Evolutionary conservation across 2,329 filamentous ascomycete genomes (phyloP), one percentile per base, ranked within the genome.

Genomic region (Nigrograna mackinnonii): DNA sequence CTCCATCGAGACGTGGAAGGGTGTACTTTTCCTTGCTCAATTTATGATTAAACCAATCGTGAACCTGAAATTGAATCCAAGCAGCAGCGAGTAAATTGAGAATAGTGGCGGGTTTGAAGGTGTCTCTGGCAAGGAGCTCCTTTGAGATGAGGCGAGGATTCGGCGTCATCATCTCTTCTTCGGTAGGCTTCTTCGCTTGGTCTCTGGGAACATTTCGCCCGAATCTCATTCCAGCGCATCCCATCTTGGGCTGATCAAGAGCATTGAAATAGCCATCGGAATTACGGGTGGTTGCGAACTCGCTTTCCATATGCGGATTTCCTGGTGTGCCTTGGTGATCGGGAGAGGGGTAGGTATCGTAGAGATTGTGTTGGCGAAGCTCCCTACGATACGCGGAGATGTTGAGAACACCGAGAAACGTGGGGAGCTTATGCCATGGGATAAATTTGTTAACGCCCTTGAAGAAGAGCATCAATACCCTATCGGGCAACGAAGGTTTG

Each of bases 21-120:
- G 66, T 47, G 39, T 60, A 62, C 18, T 47, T 57, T 28, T 67
- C 57, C 6, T 66, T 32, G 35, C 44, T 34, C 57, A 66, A 32
- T 58, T 52, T 22, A 18, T 58, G 55, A 32, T 44, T 39, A 22
- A 54, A 55, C 48, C 49, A 50, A 35, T 39, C 16, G 41, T 76
- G 73, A 0, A 68, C 68, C 41, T 75, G 71, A 39, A 76, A 76
- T 47, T 77, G 74, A n/a, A 76, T 75, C 72, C 73, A 77, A 1
- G 73, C 73, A 12, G 73, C 73, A 3, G 73, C 73, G 5, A 77
- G 56, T 28, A 77, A 47, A 41, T 77, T 77, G 43, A 76, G 41
- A 2, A 62, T 72, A 0, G 71, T 75, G 1, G 73, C 74, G 3
- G 72, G 72, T 18, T 70, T 72, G 48, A 76, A 76, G 3, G 55